Base-by-base conservation (phyloP, 495 filamentous ascomycete genomes). In the Chaetomium tenue region DNA sequence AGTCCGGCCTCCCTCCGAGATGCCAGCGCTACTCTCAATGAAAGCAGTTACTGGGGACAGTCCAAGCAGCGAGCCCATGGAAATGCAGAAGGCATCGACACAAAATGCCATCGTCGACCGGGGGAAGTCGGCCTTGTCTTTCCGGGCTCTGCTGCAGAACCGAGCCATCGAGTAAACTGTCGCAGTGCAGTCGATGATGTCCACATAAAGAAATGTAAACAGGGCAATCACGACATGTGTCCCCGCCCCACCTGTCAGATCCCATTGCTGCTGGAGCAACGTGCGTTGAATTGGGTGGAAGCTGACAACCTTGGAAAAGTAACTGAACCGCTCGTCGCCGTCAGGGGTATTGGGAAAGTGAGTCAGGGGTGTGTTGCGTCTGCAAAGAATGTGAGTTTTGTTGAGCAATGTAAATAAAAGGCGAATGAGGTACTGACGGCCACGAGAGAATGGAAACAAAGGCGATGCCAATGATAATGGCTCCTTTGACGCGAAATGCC, bases 201-300 rank as follows among this genome's bases (percentile, higher is more conserved):
- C 91, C 59, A 94, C 91, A 68, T 94, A 93, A 64, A 92, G 83
- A 72, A 94, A 93, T 16, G 91, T 93, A 68, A 94, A 86, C 47
- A 93, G 84, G 2, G 90, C 90, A 16, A 93, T 75, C 40, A 83
- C 86, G 71, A 94, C 92, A 63, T 77, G 71, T 0, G 86, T 84
- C 46, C 85, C 84, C 8, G 76, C 77, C 11, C 76, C 72, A 5
- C 71, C 75, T 2, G 25, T 28, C 16, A 93, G 70, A 69, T 88
- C 72, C 89, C 89, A 93, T 18, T 91, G 76, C 66, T 89, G 86
- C 7, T 82, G 87, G 3, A 75, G 77, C 8, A 92, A 73, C 15
- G 82, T 88, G 54, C 85, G 82, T 66, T 84, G 70, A 70, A 93
- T 91, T 12, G 89, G 88, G 68, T 91, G 89, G 75, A 92, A 93